These are phyloP conservation scores for Venturia asperata DNA, from an alignment of 2,329 filamentous ascomycete species.

Conservation along the genomic window DNA sequence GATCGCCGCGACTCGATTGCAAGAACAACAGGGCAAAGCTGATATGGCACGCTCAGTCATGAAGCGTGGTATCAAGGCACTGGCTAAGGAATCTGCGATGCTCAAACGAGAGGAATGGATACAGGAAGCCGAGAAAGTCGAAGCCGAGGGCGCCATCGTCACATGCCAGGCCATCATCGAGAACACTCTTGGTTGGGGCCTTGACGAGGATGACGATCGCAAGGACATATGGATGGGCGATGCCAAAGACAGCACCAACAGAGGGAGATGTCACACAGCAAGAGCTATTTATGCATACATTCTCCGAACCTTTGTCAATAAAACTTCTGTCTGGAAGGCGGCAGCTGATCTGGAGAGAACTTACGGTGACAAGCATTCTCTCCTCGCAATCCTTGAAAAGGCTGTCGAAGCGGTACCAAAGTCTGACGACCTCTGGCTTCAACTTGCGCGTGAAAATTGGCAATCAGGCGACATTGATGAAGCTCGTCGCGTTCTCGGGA, in stretches of 20 bases:
- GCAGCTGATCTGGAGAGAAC: conserved; percentile 86
- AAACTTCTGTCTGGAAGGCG: conserved; percentile 80
- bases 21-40: conserved; percentile 79
- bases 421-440: conserved; percentile 89
- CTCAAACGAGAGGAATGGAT: conserved; percentile 97
- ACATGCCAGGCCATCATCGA: conserved; percentile 87
- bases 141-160: conserved; percentile 78
- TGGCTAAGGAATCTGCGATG: conserved; percentile 92
- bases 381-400: conserved; percentile 83
- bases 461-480: conserved; percentile 80
- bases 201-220: conserved; percentile 94
- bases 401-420: conserved; percentile 89
- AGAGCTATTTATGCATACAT: conserved; percentile 90
- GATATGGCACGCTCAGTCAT: conserved; percentile 76
- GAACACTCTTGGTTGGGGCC: conserved; percentile 84
- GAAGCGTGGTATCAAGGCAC: conserved; percentile 82
- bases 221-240: conserved; percentile 97
- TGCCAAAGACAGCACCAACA: conserved; percentile 70
- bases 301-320: conserved; percentile 80
- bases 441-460: conserved; percentile 93
- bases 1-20: conserved; percentile 86
- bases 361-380: conserved; percentile 73
- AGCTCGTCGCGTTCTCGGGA: conserved; percentile 74
- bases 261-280: conserved; percentile 82
- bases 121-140: conserved; percentile 84